Base-by-base conservation (phyloP, 768 basidiomycete genomes). In the Rhizopogon vesiculosus region DNA sequence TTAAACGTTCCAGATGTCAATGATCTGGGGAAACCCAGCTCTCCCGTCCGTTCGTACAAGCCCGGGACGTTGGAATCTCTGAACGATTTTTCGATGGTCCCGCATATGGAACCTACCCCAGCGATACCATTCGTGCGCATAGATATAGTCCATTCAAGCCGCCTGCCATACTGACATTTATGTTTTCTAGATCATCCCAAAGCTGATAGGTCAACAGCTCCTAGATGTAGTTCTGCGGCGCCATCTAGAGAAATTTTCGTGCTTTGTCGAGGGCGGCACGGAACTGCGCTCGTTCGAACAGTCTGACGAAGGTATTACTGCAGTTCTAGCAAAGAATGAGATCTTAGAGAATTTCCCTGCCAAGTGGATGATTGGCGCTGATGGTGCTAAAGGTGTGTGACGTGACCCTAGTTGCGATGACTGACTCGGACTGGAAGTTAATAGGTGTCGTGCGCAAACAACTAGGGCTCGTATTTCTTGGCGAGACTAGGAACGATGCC, bases 1-100 rank as follows among this genome's bases (percentile, higher is more conserved):
- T 62, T 79, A 44, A 66, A 75, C 16, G 66, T 76, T 42, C 71
- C 73, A 38, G 66, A 75, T 12, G 65, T 77, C 15, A 31, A 71
- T 43, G 63, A 70, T 29, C 54, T 43, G 18, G 67, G 69, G 9
- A 72, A 66, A 39, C 53, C 59, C 1, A 61, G 66, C 9, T 61
- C 66, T 22, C 62, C 61, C 2, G 69, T 70, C 2, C 68, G 71
- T 22, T 62, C 63, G 50, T 76, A 76, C 59, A 64, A 71, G 42
- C 59, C 22, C 7, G 45, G 45, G 7, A 42, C 18, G 4, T 10
- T 49, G 19, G 54, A 55, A 25, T 25, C 33, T 10, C 10, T 54
- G 8, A 53, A 54, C 38, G 54, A 42, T 8, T 29, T 49, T 29
- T 31, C 45, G 19, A 28, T 53, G 45, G 25, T 31, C 1, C 45